phyloP scores from a whole-genome alignment of 108 stramenopile species.

The Nitzschia sp. region DNA sequence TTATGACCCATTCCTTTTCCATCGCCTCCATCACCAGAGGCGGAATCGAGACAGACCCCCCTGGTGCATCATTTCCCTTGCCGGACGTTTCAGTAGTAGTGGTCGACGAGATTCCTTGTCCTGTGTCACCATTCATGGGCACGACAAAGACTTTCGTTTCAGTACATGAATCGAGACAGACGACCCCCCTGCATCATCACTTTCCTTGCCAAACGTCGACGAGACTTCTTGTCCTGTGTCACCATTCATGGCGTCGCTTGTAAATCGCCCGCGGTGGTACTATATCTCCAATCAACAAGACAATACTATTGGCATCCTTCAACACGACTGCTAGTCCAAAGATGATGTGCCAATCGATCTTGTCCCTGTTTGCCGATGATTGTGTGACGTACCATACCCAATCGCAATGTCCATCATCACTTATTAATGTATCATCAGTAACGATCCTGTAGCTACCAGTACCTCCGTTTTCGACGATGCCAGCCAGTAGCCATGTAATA shows the following conservation, averaged over 20 bases:
- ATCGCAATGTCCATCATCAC: constrained; percentile 30
- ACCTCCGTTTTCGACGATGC: constrained; percentile 28
- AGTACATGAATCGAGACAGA: background rate
- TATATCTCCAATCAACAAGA: too few species aligned
- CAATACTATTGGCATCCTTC: constrained; percentile 23
- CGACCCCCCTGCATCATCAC: constrained; percentile 4
- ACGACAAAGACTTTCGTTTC: constrained; percentile 26
- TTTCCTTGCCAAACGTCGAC: constrained; percentile 16
- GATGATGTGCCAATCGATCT: constrained; percentile 43
- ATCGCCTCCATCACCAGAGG: background rate
- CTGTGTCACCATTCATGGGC: constrained; percentile 8
- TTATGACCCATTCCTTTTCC: background rate
- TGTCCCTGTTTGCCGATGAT: constrained; percentile 36
- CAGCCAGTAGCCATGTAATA: too few species aligned
- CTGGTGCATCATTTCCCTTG: constrained; percentile 15
- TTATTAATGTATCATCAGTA: constrained; percentile 11
- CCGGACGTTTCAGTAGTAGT: constrained; percentile 28
- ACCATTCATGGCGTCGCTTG: constrained; percentile 18
- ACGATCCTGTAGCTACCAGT: constrained; percentile 33
- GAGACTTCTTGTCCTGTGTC: constrained; percentile 6
- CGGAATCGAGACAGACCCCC: background rate
- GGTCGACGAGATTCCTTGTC: background rate
- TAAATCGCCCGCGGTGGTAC: constrained; percentile 39
- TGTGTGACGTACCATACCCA: constrained; percentile 47
- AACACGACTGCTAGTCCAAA: constrained; percentile 29